phyloP scores from a whole-genome alignment of 139 green algal species.

The Dunaliella sp. region DNA sequence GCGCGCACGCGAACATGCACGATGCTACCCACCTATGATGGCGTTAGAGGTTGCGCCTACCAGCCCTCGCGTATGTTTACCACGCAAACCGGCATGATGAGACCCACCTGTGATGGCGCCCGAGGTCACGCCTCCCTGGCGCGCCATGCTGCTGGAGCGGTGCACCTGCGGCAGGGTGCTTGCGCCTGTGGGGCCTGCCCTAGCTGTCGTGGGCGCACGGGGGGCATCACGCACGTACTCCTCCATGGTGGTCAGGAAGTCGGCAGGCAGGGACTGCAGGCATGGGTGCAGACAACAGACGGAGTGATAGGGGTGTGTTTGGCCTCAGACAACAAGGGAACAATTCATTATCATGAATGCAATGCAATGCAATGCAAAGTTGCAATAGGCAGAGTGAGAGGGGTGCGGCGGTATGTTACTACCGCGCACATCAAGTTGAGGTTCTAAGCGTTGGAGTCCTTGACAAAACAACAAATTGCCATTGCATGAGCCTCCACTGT shows the following conservation, averaged over 20 bases:
- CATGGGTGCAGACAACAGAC: no score
- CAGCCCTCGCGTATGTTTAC: not conserved
- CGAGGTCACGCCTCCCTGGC: conserved; percentile 14
- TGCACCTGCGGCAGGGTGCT: not conserved
- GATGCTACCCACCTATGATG: no score
- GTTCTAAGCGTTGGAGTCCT: no score
- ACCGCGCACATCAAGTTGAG: no score
- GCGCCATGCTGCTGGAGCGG: conserved; percentile 9
- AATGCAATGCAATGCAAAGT: no score
- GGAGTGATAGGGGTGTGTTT: no score
- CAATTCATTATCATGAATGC: no score
- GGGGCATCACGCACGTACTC: conserved; percentile 72
- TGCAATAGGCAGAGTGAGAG: no score
- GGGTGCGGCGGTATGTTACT: no score
- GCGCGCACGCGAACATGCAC: not conserved
- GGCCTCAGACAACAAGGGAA: no score
- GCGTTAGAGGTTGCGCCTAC: not conserved
- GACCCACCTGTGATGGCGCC: conserved; percentile 13
- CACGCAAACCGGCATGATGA: not conserved
- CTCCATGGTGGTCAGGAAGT: conserved; percentile 89
- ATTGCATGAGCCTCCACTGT: no score
- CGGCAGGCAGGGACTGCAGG: conserved; percentile 64
- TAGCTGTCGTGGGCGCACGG: not conserved
- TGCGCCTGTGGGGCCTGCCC: not conserved
- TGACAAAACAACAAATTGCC: no score